These are phyloP conservation scores for Cokeromyces recurvatus DNA, from an alignment of 371 early-diverging fungal species.

Conservation along the genomic window DNA sequence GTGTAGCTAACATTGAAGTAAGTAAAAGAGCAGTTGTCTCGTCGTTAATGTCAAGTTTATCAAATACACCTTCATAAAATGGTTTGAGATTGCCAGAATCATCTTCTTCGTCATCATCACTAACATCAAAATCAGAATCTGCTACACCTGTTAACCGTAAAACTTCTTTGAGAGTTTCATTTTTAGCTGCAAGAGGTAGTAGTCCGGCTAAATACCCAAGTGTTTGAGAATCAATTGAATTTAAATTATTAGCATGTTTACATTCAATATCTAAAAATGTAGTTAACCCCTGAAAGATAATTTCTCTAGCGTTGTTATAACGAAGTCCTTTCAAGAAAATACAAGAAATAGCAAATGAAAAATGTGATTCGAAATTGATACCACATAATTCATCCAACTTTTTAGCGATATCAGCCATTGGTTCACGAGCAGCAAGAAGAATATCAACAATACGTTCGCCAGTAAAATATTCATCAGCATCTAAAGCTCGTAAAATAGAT, in stretches of 20 bases:
- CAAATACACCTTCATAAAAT: conserved; percentile 61
- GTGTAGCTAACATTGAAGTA: conserved; percentile 72
- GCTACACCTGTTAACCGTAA: conserved; percentile 54
- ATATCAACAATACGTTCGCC: conserved; percentile 62
- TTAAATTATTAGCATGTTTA: conserved; percentile 35
- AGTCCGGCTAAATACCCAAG: conserved; percentile 76
- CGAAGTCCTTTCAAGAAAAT: conserved; percentile 81
- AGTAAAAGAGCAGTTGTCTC: conserved; percentile 68
- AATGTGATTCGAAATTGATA: conserved; percentile 80
- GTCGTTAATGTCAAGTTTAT: conserved; percentile 62
- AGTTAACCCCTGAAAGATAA: conserved; percentile 66
- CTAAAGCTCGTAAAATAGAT: conserved; percentile 70
- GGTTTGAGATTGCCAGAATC: conserved; percentile 23
- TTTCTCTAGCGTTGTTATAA: conserved; percentile 67
- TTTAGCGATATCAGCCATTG: conserved; percentile 61
- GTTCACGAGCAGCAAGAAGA: conserved; percentile 69
- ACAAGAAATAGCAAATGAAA: conserved; percentile 82
- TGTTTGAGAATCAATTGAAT: conserved; percentile 41
- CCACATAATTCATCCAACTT: conserved; percentile 72
- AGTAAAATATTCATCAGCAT: conserved; percentile 68
- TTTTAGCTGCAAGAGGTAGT: conserved; percentile 64
- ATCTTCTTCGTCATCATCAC: conserved; percentile 39
- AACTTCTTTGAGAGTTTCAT: conserved; percentile 58
- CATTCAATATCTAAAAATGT: conserved; percentile 72
- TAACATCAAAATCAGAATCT: conserved; percentile 15